Evolutionary conservation across 768 basidiomycete species (phyloP), one percentile per base, ranked within the genome.

Genomic region (Piloderma croceum): DNA sequence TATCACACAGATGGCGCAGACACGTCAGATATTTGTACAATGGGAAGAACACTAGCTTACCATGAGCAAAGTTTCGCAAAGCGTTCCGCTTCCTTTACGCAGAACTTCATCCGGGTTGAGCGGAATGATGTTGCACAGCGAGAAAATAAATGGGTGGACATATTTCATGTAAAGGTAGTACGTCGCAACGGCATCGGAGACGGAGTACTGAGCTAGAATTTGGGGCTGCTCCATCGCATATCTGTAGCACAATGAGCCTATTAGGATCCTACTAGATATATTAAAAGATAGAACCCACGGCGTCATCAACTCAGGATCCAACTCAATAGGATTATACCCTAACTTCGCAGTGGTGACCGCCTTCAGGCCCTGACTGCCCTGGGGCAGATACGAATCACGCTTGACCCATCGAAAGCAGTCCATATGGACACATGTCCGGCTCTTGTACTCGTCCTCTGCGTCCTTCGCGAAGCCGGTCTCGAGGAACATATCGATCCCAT

Each of bases 141-240:
- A 98, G 68, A 99, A 99, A 47, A 99, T 90, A 74, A 99, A 99
- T 0, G 96, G 96, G 56, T 98, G 93, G 7, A 99, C 93, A 53
- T 99, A 99, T 92, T 98, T 99, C 96, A 98, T 99, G 67, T 99
- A 98, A 24, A 99, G 76, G 62, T 98, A 98, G 61, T 99, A 98
- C 1, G 96, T 99, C n/a, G 96, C 94, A 7, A 98, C 96, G 0
- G 96, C 96, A 73, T 99, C 96, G 60, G 96, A 99, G 20, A 99
- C 96, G 51, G 96, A 98, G 63, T 99, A 99, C 56, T 93, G 90
- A 0, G 96, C 94, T 13, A 99, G 78, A 2, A 80, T 62, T 56
- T 98, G 93, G 0, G 96, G 96, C 50, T 93, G 90, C 56, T 98
- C 96, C 60, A 90, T 71, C 1, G 96, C 96, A 63, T 99, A 98